A percentile compares a stretch with the other conserved stretches of the same genome.
Conservation (phyloP, 1,139 yeast species). For the Hemisphaericaspora xylofermentans region DNA sequence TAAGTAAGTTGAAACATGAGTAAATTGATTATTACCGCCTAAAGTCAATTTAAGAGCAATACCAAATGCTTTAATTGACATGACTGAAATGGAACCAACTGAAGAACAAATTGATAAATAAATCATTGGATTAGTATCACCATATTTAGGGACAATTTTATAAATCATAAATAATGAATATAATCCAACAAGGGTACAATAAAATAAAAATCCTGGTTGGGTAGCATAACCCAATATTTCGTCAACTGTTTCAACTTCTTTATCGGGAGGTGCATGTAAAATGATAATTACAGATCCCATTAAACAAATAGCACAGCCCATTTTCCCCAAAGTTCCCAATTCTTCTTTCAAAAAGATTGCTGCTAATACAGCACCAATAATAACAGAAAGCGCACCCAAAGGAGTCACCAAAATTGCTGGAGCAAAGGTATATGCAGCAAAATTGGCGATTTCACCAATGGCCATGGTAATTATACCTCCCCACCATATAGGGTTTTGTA, state of each 20-base stretch:
- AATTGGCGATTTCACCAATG: slow-evolving; percentile 86
- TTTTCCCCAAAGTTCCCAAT: slow-evolving; percentile 83
- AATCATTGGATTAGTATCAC: slow-evolving; percentile 82
- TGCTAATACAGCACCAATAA: slow-evolving; percentile 88
- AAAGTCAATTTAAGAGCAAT: slow-evolving; percentile 85
- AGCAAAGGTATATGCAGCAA: slow-evolving; percentile 94
- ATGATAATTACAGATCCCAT: slow-evolving; percentile 90
- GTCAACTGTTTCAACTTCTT: slow-evolving; percentile 84
- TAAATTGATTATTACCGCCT: slow-evolving; percentile 86
- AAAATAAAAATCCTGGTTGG: slow-evolving; percentile 75
- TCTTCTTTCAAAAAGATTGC: slow-evolving; percentile 83
- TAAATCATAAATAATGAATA: slow-evolving; percentile 81
- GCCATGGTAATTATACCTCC: slow-evolving; percentile 93
- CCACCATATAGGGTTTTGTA: slow-evolving; percentile 92
- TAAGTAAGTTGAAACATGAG: slow-evolving; percentile 79
- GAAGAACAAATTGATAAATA: slow-evolving; percentile 87
- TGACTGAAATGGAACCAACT: slow-evolving; percentile 88
- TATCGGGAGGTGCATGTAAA: slow-evolving; percentile 91
- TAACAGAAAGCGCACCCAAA: slow-evolving; percentile 84
- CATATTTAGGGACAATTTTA: slow-evolving; percentile 78
- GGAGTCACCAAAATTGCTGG: slow-evolving; percentile 94
- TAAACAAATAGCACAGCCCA: slow-evolving; percentile 91
- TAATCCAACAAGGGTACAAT: slow-evolving; percentile 57
- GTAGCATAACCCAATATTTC: slow-evolving; percentile 81
- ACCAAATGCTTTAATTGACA: slow-evolving; percentile 92